Percentiles rank a stretch among this genome's conserved stretches.
Conservation (phyloP, 192 early-diverging fungal species). For the Coemansia sp. region DNA sequence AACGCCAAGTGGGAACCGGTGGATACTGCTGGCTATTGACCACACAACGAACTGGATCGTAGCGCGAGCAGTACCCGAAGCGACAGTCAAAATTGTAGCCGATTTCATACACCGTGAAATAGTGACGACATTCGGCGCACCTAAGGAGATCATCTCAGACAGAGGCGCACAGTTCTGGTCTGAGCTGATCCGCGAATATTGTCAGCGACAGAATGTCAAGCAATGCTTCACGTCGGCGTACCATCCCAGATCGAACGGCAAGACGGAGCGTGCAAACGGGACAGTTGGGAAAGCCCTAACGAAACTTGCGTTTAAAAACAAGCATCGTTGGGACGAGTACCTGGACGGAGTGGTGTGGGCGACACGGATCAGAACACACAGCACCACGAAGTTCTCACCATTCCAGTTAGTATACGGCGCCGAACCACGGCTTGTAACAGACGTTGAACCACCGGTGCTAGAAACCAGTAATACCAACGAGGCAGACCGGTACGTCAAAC, state of each 20-base stretch:
- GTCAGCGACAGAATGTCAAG: not conserved
- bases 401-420: too few relatives aligned
- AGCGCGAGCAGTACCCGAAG: conserved; percentile 9
- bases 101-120: conserved; percentile 12
- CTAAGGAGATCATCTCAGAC: conserved; percentile 12
- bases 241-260: conserved; percentile 14
- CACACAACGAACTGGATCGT: conserved; percentile 15
- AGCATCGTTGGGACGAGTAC: conserved; percentile 8
- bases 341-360: not conserved
- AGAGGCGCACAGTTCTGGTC: conserved; percentile 3
- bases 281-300: conserved; percentile 3
- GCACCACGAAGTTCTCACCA: too few relatives aligned
- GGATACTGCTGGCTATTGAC: conserved; percentile 15
- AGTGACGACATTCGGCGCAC: conserved; percentile 1
- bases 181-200: not conserved
- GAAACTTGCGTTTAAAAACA: not conserved
- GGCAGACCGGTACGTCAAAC: too few relatives aligned
- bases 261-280: conserved; percentile 10
- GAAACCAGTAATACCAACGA: too few relatives aligned
- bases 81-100: conserved; percentile 10
- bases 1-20: conserved; percentile 7
- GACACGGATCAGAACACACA: too few relatives aligned
- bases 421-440: too few relatives aligned
- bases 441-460: too few relatives aligned
- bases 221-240: conserved; percentile 15